Evolutionary conservation across 495 filamentous ascomycete species (phyloP).

Genomic region (Clavariopsis aquatica): DNA sequence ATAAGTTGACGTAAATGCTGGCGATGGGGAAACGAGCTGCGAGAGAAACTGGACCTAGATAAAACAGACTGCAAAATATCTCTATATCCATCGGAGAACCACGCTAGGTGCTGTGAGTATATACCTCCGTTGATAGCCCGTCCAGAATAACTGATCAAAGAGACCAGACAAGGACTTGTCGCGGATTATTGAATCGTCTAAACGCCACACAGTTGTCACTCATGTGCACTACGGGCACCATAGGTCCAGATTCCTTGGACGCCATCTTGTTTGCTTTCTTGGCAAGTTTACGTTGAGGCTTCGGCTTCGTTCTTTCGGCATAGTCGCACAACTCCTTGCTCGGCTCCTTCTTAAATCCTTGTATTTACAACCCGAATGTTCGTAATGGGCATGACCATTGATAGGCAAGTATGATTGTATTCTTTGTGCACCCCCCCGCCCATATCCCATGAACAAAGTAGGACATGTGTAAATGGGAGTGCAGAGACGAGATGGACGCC

Average conservation of each 20-base stretch:
- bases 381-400: slow-evolving; percentile 33
- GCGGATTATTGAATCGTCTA: no score
- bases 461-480: slow-evolving; percentile 31
- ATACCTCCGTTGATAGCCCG: not conserved
- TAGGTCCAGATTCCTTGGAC: not conserved
- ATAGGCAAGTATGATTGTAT: slow-evolving; percentile 36
- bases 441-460: slow-evolving; percentile 27
- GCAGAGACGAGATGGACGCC: slow-evolving; percentile 35
- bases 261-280: slow-evolving; percentile 1
- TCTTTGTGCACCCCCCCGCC: slow-evolving; percentile 30
- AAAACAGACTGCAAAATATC: no score
- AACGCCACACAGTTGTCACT: no score
- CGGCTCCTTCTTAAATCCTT: slow-evolving; percentile 26
- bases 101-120: not conserved
- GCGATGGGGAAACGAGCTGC: no score
- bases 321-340: slow-evolving; percentile 9
- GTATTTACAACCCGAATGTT: slow-evolving; percentile 36
- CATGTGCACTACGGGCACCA: no score
- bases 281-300: not conserved
- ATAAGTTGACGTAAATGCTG: no score
- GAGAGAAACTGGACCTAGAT: no score
- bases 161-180: no score
- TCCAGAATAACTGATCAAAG: no score
- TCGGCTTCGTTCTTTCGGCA: not conserved
- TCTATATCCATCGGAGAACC: not conserved